These are phyloP conservation scores for Hanseniaspora lindneri DNA, from an alignment of 805 yeast genomes.

Conservation along the genomic window DNA sequence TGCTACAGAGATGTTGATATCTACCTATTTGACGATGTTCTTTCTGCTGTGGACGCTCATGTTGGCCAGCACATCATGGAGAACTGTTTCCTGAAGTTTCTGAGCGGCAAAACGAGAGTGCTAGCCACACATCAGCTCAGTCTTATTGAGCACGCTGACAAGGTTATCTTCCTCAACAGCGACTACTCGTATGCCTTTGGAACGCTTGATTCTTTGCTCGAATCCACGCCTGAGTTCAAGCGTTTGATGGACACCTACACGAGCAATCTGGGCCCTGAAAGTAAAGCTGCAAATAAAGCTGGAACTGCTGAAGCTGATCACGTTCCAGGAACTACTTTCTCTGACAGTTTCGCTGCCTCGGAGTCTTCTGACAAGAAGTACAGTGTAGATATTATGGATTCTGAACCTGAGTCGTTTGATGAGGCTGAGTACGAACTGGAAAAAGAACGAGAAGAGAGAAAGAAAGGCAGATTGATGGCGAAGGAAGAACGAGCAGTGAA, in stretches of 20 bases:
- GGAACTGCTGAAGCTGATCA: too few species aligned
- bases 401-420: background rate
- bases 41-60: constrained; percentile 66
- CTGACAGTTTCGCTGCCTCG: background rate
- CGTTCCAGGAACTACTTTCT: background rate
- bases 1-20: constrained; percentile 52
- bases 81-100: constrained; percentile 42
- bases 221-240: constrained; percentile 34
- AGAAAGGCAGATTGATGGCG: constrained; percentile 17
- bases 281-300: too few species aligned
- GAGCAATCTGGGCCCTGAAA: too few species aligned
- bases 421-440: background rate
- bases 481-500: constrained; percentile 33
- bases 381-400: background rate
- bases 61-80: constrained; percentile 59
- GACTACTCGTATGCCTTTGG: constrained; percentile 53
- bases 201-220: constrained; percentile 38
- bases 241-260: constrained; percentile 34
- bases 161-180: constrained; percentile 42
- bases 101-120: constrained; percentile 45
- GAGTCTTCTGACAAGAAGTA: background rate
- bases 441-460: constrained; percentile 11
- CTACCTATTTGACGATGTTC: constrained; percentile 53
- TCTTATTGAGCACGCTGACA: constrained; percentile 49
- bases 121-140: constrained; percentile 69